Percentiles rank a stretch among this genome's conserved stretches.
Evolutionary conservation across 2,329 filamentous ascomycete genomes (phyloP).

Genomic region (Arthroderma uncinatum): DNA sequence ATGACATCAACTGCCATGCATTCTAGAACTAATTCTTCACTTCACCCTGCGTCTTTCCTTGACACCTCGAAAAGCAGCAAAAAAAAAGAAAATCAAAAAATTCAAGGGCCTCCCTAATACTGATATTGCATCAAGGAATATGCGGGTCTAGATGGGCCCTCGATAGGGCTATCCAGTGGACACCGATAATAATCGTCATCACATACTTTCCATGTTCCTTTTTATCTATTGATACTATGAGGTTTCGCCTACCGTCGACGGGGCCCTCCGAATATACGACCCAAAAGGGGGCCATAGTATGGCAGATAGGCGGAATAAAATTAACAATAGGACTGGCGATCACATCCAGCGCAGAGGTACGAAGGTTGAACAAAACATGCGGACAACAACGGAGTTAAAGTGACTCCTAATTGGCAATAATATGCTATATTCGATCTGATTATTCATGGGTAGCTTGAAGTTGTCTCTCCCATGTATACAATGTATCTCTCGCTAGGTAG

Average conservation of each 20-base stretch:
- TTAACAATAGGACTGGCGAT: neutral
- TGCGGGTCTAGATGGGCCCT: conserved; percentile 3
- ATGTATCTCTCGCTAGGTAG: neutral
- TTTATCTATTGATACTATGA: neutral
- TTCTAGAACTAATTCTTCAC: conserved; percentile 1
- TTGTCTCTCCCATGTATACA: conserved; percentile 1
- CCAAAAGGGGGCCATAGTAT: neutral
- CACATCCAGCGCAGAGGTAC: neutral
- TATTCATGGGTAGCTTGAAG: neutral
- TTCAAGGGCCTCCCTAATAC: neutral
- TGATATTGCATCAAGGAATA: neutral
- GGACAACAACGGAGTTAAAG: neutral
- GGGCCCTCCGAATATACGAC: neutral
- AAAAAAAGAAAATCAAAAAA: neutral
- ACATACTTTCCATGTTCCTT: neutral
- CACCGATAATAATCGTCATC: neutral
- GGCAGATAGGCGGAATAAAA: neutral
- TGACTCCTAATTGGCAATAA: neutral
- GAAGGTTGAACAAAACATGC: neutral
- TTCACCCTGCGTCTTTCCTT: neutral
- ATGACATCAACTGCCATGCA: conserved; percentile 3
- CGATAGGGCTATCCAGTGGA: neutral
- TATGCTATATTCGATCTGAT: neutral
- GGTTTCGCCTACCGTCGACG: neutral
- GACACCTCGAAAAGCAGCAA: neutral